phyloP scores from a whole-genome alignment of 148 eudicot species.

The Vaccinium corymbosum region DNA sequence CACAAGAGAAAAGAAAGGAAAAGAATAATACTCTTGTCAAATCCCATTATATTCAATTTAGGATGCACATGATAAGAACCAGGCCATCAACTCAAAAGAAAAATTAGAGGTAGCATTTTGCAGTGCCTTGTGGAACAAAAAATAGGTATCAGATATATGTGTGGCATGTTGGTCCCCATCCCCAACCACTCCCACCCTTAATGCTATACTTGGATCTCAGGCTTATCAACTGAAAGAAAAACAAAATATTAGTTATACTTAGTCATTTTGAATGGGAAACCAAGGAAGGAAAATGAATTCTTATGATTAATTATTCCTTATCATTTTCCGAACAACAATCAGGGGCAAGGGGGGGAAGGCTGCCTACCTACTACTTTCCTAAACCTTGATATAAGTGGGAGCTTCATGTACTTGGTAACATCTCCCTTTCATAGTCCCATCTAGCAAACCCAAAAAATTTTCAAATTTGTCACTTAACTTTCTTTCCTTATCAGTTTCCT shows the following conservation, averaged over 20 bases:
- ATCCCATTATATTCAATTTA: neutral
- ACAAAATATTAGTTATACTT: neutral
- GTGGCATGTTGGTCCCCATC: neutral
- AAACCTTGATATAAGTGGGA: neutral
- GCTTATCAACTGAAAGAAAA: neutral
- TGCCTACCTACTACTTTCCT: conserved; percentile 1
- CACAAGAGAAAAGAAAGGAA: neutral
- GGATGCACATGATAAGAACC: neutral
- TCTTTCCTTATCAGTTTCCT: neutral
- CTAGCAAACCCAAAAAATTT: neutral
- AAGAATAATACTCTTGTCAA: neutral
- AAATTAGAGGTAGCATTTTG: neutral
- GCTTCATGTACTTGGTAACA: neutral
- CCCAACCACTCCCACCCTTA: conserved; percentile 1
- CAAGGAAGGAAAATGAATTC: neutral
- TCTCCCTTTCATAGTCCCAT: neutral
- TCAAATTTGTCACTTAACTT: neutral
- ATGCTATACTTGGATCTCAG: neutral
- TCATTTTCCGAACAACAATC: neutral
- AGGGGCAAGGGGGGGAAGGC: neutral
- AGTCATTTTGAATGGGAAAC: neutral
- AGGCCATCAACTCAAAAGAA: neutral
- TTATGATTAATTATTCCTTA: neutral
- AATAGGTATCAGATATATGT: neutral
- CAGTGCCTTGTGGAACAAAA: neutral